phyloP scores from a whole-genome alignment of 805 yeast genomes.

The Spathaspora passalidarum region DNA sequence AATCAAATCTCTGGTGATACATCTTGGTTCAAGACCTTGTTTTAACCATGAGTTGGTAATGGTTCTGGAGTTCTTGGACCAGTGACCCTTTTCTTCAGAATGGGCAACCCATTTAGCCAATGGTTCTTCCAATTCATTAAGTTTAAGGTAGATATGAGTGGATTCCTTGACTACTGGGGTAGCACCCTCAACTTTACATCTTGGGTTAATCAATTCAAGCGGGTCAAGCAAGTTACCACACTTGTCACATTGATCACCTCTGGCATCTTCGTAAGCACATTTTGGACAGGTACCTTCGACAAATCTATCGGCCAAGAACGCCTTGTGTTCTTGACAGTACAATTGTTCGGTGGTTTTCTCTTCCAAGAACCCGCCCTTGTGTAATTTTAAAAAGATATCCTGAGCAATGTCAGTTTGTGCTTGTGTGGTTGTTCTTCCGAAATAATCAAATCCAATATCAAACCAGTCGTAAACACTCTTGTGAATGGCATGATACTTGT shows the following conservation, averaged over 20 bases:
- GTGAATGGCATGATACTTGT: slow-evolving; percentile 84
- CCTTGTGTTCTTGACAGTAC: slow-evolving; percentile 85
- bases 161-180: slow-evolving; percentile 79
- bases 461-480: slow-evolving; percentile 95
- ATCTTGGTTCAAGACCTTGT: slow-evolving; percentile 89
- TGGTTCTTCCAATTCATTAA: slow-evolving; percentile 80
- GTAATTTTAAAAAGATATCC: slow-evolving; percentile 76
- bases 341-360: slow-evolving; percentile 87
- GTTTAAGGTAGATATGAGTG: slow-evolving; percentile 77
- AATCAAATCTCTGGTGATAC: slow-evolving; percentile 93
- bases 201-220: slow-evolving; percentile 88
- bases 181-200: slow-evolving; percentile 88
- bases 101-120: slow-evolving; percentile 69
- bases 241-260: slow-evolving; percentile 99
- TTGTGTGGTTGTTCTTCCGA: slow-evolving; percentile 94
- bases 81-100: slow-evolving; percentile 68
- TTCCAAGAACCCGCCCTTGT: slow-evolving; percentile 77
- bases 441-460: slow-evolving; percentile 88
- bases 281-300: slow-evolving; percentile 98
- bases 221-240: slow-evolving; percentile 92
- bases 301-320: slow-evolving; percentile 91
- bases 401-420: slow-evolving; percentile 94
- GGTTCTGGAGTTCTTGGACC: slow-evolving; percentile 90
- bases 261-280: slow-evolving; percentile 92
- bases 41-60: slow-evolving; percentile 93